phyloP scores from a whole-genome alignment of 768 basidiomycete genomes.

The Lyophyllum decastes region DNA sequence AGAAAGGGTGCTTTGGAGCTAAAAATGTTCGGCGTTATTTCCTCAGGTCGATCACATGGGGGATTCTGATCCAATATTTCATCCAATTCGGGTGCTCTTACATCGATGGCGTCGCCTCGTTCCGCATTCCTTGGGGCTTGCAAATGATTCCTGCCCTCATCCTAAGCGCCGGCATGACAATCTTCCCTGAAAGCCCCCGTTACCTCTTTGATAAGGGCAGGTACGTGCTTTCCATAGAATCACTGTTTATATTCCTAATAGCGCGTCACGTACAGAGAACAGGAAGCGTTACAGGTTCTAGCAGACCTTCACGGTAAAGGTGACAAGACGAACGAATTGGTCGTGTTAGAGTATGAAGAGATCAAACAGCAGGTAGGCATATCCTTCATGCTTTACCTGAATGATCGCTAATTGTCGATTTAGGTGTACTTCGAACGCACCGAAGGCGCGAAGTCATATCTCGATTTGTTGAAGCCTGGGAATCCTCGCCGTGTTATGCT shows the following conservation, averaged over 20 bases:
- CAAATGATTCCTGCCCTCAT: slow-evolving; percentile 80
- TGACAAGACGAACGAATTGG: slow-evolving; percentile 57
- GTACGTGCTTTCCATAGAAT: slow-evolving; percentile 69
- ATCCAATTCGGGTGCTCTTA: slow-evolving; percentile 77
- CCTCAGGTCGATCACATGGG: slow-evolving; percentile 68
- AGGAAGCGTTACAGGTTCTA: slow-evolving; percentile 69
- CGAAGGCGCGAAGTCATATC: slow-evolving; percentile 70
- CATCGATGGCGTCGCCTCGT: slow-evolving; percentile 68
- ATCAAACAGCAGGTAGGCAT: slow-evolving; percentile 52
- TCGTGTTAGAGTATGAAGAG: slow-evolving; percentile 70
- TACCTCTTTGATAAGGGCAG: slow-evolving; percentile 67
- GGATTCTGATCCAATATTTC: slow-evolving; percentile 76
- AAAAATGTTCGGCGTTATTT: neutral
- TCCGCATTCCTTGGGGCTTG: slow-evolving; percentile 80
- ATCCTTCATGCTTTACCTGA: neutral
- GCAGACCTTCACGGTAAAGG: slow-evolving; percentile 76
- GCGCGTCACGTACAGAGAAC: slow-evolving; percentile 32
- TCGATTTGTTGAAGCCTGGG: slow-evolving; percentile 65
- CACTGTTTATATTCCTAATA: neutral
- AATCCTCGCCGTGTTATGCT: slow-evolving; percentile 72
- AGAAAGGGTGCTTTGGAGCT: neutral
- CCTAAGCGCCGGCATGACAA: slow-evolving; percentile 63
- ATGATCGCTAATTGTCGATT: neutral
- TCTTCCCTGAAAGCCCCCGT: slow-evolving; percentile 73
- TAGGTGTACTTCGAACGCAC: slow-evolving; percentile 58